A percentile compares a stretch with the other conserved stretches of the same genome.
Conservation (phyloP, 1,284 basidiomycete species). For the Microbotryum silenes-acaulis region DNA sequence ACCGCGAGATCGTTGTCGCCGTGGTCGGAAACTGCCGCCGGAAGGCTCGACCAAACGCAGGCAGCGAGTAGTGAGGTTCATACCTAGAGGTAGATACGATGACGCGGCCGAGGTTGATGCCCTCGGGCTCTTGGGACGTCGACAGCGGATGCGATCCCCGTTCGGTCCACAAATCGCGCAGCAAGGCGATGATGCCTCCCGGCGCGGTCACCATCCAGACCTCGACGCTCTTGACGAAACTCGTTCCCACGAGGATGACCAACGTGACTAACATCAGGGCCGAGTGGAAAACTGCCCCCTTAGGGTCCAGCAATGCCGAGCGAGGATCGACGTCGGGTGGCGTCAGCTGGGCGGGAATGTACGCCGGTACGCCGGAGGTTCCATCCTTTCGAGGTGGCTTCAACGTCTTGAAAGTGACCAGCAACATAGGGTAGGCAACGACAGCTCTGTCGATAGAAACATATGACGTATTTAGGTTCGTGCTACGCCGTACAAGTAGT, state of each 20-base stretch:
- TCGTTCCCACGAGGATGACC: constrained; percentile 53
- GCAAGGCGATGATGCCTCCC: constrained; percentile 64
- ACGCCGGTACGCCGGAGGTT: constrained; percentile 24
- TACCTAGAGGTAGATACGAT: not conserved
- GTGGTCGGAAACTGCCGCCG: constrained; percentile 62
- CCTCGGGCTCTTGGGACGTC: constrained; percentile 14
- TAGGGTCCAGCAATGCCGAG: constrained; percentile 47
- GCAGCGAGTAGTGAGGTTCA: constrained; percentile 17
- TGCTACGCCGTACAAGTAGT: not conserved
- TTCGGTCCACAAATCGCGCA: constrained; percentile 63
- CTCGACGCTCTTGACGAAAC: constrained; percentile 48
- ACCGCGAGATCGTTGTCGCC: constrained; percentile 56
- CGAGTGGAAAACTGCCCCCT: constrained; percentile 49
- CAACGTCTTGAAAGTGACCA: constrained; percentile 35
- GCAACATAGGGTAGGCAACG: constrained; percentile 41
- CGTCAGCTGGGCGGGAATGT: constrained; percentile 44
- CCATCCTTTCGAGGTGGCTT: not conserved
- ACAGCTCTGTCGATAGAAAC: constrained; percentile 29
- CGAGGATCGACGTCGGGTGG: constrained; percentile 46
- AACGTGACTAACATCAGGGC: constrained; percentile 50
- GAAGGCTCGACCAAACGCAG: constrained; percentile 26
- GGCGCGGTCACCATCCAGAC: constrained; percentile 72
- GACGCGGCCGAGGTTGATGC: constrained; percentile 16
- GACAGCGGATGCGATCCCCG: constrained; percentile 14
- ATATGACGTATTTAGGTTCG: not conserved